Evolutionary conservation across 352 stramenopile species (phyloP).

Genomic region (Pythium dissimile): DNA sequence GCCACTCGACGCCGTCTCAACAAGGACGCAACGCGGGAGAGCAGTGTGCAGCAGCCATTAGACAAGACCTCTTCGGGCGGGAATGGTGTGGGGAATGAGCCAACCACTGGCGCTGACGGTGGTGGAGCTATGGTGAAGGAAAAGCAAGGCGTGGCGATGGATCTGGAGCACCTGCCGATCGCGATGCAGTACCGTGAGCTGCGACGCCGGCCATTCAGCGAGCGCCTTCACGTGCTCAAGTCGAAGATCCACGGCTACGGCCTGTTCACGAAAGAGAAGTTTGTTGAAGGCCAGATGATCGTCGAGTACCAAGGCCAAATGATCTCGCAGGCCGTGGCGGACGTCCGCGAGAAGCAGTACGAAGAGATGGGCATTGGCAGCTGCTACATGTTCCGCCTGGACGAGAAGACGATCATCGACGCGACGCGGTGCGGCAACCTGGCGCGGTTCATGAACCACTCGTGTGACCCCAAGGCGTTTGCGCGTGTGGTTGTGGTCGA

Average conservation of each 20-base stretch:
- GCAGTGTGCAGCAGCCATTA: conserved; percentile 17
- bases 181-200: conserved; percentile 92
- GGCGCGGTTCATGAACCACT: conserved; percentile 97
- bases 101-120: neutral
- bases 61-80: conserved; percentile 12
- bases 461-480: conserved; percentile 93
- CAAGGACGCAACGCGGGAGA: conserved; percentile 51
- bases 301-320: conserved; percentile 96
- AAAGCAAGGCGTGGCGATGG: conserved; percentile 50
- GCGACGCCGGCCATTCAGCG: conserved; percentile 86
- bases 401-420: conserved; percentile 94
- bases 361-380: conserved; percentile 92
- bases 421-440: conserved; percentile 92
- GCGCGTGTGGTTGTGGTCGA: conserved; percentile 87
- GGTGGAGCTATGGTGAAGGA: conserved; percentile 18
- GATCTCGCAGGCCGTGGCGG: conserved; percentile 88
- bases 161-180: conserved; percentile 77
- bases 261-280: conserved; percentile 92
- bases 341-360: conserved; percentile 93
- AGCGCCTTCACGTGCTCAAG: conserved; percentile 89
- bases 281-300: conserved; percentile 93
- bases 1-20: conserved; percentile 33
- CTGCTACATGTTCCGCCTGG: conserved; percentile 98
- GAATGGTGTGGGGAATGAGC: conserved; percentile 8
- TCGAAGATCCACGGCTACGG: conserved; percentile 96